These are phyloP conservation scores for Botrytis deweyae DNA, from an alignment of 2,329 filamentous ascomycete genomes.

Conservation along the genomic window DNA sequence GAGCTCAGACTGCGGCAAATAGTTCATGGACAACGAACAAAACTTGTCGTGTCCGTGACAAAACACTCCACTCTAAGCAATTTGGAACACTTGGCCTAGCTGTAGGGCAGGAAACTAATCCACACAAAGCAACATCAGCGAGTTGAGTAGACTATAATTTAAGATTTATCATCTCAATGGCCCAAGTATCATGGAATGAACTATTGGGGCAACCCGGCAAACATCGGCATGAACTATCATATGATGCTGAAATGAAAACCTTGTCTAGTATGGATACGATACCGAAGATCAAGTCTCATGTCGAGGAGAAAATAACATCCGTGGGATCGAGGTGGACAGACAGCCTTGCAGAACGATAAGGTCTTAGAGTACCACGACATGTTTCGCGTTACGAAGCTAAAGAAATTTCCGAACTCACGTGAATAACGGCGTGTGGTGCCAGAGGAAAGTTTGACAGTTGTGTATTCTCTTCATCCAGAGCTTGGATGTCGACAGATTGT, in stretches of 20 bases:
- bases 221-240: conserved; percentile 16
- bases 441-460: conserved; percentile 65
- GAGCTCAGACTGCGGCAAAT: conserved; percentile 8
- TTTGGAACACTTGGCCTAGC: conserved; percentile 14
- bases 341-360: conserved; percentile 22
- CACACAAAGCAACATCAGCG: conserved; percentile 1
- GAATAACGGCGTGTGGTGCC: conserved; percentile 73
- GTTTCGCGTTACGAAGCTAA: conserved; percentile 22
- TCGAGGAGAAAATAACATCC: background rate
- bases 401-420: conserved; percentile 59
- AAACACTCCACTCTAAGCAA: conserved; percentile 7
- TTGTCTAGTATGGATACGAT: conserved; percentile 1
- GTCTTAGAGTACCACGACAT: conserved; percentile 23
- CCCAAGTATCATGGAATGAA: conserved; percentile 18
- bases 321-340: background rate
- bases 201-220: conserved; percentile 18
- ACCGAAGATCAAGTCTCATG: conserved; percentile 18
- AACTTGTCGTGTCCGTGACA: conserved; percentile 10
- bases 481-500: conserved; percentile 64
- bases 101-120: conserved; percentile 13
- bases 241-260: conserved; percentile 1
- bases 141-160: background rate
- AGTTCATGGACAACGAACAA: conserved; percentile 21
- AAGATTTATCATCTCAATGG: conserved; percentile 10
- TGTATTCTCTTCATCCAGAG: conserved; percentile 69